Evolutionary conservation across 2,329 filamentous ascomycete genomes (phyloP).

Genomic region (Pestalotiopsis sp.): DNA sequence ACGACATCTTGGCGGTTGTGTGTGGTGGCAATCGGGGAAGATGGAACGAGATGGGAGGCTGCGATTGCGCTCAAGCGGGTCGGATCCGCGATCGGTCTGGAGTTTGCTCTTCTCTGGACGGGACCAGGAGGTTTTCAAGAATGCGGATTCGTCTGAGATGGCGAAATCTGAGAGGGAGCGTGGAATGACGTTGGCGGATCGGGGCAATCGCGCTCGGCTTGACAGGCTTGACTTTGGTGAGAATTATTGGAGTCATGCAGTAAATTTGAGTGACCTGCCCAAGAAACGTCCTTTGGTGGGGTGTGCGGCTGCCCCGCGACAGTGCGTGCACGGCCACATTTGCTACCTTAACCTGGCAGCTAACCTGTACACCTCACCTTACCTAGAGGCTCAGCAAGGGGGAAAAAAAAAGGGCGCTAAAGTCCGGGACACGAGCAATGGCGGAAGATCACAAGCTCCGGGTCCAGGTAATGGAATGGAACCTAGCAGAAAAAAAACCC

Average conservation of each 20-base stretch:
- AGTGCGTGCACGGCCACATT: slow-evolving; percentile 6
- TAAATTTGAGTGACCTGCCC: slow-evolving; percentile 6
- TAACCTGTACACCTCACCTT: not conserved
- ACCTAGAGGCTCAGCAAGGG: not conserved
- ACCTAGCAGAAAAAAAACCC: not conserved
- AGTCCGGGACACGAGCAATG: not conserved
- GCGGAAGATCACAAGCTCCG: slow-evolving; percentile 10
- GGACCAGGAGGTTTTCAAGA: not conserved
- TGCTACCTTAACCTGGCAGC: not conserved
- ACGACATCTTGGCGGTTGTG: slow-evolving; percentile 73
- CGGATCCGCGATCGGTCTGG: not conserved
- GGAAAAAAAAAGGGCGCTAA: slow-evolving; percentile 1
- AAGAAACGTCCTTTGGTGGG: slow-evolving; percentile 6
- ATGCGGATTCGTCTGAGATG: not conserved
- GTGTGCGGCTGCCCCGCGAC: slow-evolving; percentile 4
- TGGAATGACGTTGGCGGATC: not conserved
- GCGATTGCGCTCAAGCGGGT: slow-evolving; percentile 8
- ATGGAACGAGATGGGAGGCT: not conserved
- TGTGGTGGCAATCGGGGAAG: slow-evolving; percentile 19
- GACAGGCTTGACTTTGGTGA: not conserved
- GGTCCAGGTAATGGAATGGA: not conserved
- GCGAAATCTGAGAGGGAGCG: not conserved
- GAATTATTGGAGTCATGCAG: slow-evolving; percentile 8
- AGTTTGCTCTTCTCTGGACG: slow-evolving; percentile 1
- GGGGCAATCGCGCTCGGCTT: not conserved